Evolutionary conservation across 371 early-diverging fungal genomes (phyloP).

Genomic region (Zychaea mexicana): DNA sequence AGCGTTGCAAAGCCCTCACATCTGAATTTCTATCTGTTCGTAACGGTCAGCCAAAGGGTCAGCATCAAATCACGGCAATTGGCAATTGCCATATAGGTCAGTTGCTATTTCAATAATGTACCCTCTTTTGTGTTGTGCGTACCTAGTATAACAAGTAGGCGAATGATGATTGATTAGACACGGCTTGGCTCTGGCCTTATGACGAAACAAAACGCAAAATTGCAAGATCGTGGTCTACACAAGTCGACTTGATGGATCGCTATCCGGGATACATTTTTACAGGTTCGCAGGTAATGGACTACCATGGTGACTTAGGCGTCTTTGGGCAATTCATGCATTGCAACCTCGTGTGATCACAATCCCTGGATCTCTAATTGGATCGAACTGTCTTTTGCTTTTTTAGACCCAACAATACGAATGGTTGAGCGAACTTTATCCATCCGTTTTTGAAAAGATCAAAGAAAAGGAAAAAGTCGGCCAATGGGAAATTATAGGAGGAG

Average conservation of each 20-base stretch:
- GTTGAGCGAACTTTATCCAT: conserved; percentile 83
- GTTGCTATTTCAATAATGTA: conserved; percentile 13
- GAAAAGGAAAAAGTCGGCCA: conserved; percentile 70
- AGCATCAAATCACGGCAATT: conserved; percentile 76
- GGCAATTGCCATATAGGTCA: conserved; percentile 87
- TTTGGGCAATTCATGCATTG: too few relatives aligned
- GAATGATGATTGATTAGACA: conserved; percentile 35
- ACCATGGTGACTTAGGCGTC: too few relatives aligned
- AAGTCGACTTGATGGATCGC: conserved; percentile 78
- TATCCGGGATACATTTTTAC: conserved; percentile 92
- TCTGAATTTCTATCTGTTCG: conserved; percentile 62
- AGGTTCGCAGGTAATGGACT: conserved; percentile 86
- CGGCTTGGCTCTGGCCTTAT: conserved; percentile 92
- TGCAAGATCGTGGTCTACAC: conserved; percentile 92
- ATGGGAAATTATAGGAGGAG: conserved; percentile 95
- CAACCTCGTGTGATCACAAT: too few relatives aligned
- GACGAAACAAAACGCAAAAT: conserved; percentile 96
- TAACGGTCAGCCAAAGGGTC: conserved; percentile 45
- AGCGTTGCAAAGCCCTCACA: conserved; percentile 58
- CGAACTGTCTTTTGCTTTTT: not conserved
- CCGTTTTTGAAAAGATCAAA: conserved; percentile 78
- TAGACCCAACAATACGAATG: conserved; percentile 92
- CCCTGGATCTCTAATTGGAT: too few relatives aligned
- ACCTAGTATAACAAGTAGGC: not conserved
- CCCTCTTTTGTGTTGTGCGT: not conserved